Base-by-base conservation (phyloP, 495 filamentous ascomycete genomes). In the Arthonia radiata region DNA sequence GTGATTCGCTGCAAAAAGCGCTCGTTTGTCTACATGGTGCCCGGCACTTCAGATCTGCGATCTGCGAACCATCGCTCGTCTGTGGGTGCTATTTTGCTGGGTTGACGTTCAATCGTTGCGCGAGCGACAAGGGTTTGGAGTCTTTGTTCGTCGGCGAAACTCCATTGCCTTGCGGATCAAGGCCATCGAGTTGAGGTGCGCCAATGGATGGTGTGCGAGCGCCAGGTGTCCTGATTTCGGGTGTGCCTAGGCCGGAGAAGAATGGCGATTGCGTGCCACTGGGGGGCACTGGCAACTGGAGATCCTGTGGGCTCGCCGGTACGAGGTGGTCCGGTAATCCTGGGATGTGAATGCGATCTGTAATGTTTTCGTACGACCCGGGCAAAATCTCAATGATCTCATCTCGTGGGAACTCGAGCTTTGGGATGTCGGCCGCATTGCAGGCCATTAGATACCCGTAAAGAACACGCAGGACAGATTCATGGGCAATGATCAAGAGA, bases 351-450 rank as follows among this genome's bases (percentile, higher is more conserved):
- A 99, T 76, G 29, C 82, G 68, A 40, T 74, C 79, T 11, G 81
- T 75, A 44, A 79, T 73, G 45, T 99, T 99, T 47, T 92, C 81
- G 43, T 99, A 99, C 22, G 77, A 81, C 26, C 82, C 78, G 2
- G 89, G 89, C 29, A 99, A 91, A 30, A 99, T 91, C 70, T 97
- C 89, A 40, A 99, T 81, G 37, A 99, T 92, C 44, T 94, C 80
- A 44, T 99, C 71, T 6, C 89, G 72, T 7, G 86, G 82, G 41
- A 99, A 99, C 33, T 78, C 74, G 31, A 99, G 62, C 38, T 67
- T 73, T 11, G 89, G 89, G 33, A 99, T 99, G 38, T 90, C 80
- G 36, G 67, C 70, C n/a, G 89, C 82, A 48, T 78, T 80, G 50
- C 89, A 94, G 31, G 90, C 89, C 89, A 94, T 94, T 18, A 94